phyloP scores from a whole-genome alignment of 805 yeast genomes.

The Cyberlindnera japonica region DNA sequence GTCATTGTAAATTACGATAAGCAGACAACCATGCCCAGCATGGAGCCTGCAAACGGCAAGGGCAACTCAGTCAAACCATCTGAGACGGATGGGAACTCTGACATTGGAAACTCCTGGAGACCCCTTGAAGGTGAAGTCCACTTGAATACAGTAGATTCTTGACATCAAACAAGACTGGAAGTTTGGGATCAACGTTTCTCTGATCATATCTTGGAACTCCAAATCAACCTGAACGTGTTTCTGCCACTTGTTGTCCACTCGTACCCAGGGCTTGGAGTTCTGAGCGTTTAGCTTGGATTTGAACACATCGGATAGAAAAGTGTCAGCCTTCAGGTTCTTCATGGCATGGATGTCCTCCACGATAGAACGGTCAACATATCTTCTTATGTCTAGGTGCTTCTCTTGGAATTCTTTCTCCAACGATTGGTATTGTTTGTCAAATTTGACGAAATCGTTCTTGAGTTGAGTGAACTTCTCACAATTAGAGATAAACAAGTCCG shows the following conservation, averaged over 20 bases:
- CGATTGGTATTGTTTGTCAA: slow-evolving; percentile 14
- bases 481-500: slow-evolving; percentile 28
- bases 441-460: slow-evolving; percentile 23
- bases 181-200: slow-evolving; percentile 52
- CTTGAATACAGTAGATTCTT: slow-evolving; percentile 51
- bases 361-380: slow-evolving; percentile 14
- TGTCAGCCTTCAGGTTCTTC: slow-evolving; percentile 18
- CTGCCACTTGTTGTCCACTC: slow-evolving; percentile 3
- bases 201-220: slow-evolving; percentile 38
- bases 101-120: slow-evolving; percentile 19
- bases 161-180: slow-evolving; percentile 64
- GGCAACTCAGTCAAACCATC: slow-evolving; percentile 27
- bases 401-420: slow-evolving; percentile 16
- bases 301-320: slow-evolving; percentile 18
- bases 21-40: too few relatives aligned
- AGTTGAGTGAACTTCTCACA: slow-evolving; percentile 22
- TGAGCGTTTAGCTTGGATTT: slow-evolving; percentile 12
- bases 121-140: slow-evolving; percentile 39
- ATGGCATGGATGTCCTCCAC: slow-evolving; percentile 21
- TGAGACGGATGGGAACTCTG: slow-evolving; percentile 36
- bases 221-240: slow-evolving; percentile 38
- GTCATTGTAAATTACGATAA: too few relatives aligned
- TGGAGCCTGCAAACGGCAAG: too few relatives aligned
- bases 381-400: slow-evolving; percentile 4
- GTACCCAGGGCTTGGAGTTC: slow-evolving; percentile 18